A percentile compares a stretch with the other conserved stretches of the same genome.
These are phyloP conservation scores for Leccinum aurantiacum DNA, from an alignment of 768 basidiomycete species.

Conservation along the genomic window DNA sequence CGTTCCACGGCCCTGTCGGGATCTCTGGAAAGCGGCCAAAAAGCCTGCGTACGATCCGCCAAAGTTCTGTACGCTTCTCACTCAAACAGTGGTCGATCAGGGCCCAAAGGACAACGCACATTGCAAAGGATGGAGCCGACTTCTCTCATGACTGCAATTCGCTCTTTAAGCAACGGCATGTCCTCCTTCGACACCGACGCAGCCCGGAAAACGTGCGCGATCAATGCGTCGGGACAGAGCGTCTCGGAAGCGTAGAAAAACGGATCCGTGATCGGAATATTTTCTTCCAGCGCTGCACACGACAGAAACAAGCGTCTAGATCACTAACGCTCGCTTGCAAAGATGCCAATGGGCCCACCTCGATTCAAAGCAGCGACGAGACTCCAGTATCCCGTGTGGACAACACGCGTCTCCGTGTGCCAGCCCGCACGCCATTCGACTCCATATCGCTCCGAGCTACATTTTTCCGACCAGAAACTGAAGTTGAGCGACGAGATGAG, in stretches of 20 bases:
- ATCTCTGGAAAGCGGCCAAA: slow-evolving; percentile 56
- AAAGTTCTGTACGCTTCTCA: slow-evolving; percentile 46
- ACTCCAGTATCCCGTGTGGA: slow-evolving; percentile 87
- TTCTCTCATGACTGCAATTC: slow-evolving; percentile 76
- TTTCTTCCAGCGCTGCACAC: slow-evolving; percentile 65
- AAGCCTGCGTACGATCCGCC: slow-evolving; percentile 72
- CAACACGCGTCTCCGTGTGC: slow-evolving; percentile 46
- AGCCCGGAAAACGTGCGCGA: slow-evolving; percentile 68
- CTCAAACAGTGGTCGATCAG: slow-evolving; percentile 12
- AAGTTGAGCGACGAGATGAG: slow-evolving; percentile 85
- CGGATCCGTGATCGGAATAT: slow-evolving; percentile 78
- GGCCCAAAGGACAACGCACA: slow-evolving; percentile 42
- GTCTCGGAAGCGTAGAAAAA: slow-evolving; percentile 70
- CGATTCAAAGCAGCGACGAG: slow-evolving; percentile 80
- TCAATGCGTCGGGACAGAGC: slow-evolving; percentile 67
- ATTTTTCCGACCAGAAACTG: slow-evolving; percentile 82
- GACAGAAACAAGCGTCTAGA: background rate
- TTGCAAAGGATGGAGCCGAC: slow-evolving; percentile 69
- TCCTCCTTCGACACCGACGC: slow-evolving; percentile 55
- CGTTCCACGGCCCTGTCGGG: slow-evolving; percentile 55
- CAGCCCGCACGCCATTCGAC: slow-evolving; percentile 77
- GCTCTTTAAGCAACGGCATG: slow-evolving; percentile 68
- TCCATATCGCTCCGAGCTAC: slow-evolving; percentile 61
- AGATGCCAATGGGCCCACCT: slow-evolving; percentile 44
- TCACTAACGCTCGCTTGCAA: background rate